Percentiles rank a stretch among this genome's conserved stretches.
Evolutionary conservation across 1,284 basidiomycete genomes (phyloP).

Genomic region (Bondarzewia mesenterica): DNA sequence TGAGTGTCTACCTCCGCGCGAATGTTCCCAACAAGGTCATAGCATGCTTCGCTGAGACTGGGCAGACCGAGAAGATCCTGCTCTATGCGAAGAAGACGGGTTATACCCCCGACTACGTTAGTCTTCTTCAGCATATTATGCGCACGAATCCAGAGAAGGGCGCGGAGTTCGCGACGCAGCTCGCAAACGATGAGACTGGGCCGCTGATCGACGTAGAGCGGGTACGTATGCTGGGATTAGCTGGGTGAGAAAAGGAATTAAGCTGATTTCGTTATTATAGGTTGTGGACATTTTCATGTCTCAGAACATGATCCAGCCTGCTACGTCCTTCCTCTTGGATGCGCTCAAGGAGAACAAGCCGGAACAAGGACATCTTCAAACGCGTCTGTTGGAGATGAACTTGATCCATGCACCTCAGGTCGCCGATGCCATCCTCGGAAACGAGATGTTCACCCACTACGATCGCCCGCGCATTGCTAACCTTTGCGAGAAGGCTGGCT

Average conservation of each 20-base stretch:
- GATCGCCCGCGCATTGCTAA: constrained; percentile 97
- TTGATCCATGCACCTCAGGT: constrained; percentile 97
- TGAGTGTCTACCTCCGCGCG: constrained; percentile 96
- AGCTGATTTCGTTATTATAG: constrained; percentile 23
- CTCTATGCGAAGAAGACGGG: constrained; percentile 97
- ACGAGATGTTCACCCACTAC: constrained; percentile 98
- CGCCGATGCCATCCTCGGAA: constrained; percentile 97
- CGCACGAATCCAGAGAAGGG: constrained; percentile 97
- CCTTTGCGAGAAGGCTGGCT: constrained; percentile 96
- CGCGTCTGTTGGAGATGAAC: constrained; percentile 97
- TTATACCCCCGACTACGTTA: constrained; percentile 90
- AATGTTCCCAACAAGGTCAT: constrained; percentile 99
- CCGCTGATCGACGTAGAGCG: constrained; percentile 93
- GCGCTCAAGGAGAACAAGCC: constrained; percentile 99
- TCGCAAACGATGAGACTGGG: constrained; percentile 91
- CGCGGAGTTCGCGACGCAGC: constrained; percentile 93
- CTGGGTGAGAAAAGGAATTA: background rate
- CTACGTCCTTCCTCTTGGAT: constrained; percentile 96
- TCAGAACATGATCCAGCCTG: constrained; percentile 99
- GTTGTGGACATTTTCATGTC: constrained; percentile 99
- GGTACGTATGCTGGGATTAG: constrained; percentile 36
- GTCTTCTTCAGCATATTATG: constrained; percentile 96
- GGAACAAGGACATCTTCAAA: constrained; percentile 95
- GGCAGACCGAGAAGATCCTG: constrained; percentile 98
- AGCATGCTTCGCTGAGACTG: constrained; percentile 98